Evolutionary conservation across 345 rosid genomes (phyloP).

Genomic region (Corchorus capsularis): DNA sequence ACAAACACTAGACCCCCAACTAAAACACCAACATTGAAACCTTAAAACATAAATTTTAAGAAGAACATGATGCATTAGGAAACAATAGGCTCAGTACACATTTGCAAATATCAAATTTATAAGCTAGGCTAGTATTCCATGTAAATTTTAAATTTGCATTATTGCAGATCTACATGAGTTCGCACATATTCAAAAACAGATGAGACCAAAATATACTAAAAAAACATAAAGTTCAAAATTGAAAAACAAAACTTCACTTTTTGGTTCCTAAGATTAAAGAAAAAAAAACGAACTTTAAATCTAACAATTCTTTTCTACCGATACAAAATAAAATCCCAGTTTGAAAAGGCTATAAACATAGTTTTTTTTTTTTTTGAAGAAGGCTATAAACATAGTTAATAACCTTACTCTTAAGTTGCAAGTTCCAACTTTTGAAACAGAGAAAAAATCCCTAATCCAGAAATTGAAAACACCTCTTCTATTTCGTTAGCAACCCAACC

Average conservation of each 20-base stretch:
- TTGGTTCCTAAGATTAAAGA: too few relatives aligned
- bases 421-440: background rate
- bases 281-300: background rate
- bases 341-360: background rate
- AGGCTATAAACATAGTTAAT: background rate
- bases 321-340: background rate
- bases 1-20: background rate
- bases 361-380: background rate
- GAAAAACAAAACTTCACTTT: background rate
- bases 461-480: conserved; percentile 1
- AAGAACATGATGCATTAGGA: background rate
- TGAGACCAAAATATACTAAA: too few relatives aligned
- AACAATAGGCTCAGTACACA: background rate
- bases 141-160: background rate
- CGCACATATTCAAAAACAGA: background rate
- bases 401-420: background rate
- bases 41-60: background rate
- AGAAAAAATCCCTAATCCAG: conserved; percentile 14
- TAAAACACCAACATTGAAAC: background rate
- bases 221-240: too few relatives aligned
- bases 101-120: background rate
- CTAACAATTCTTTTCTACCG: background rate
- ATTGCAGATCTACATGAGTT: conserved; percentile 19
- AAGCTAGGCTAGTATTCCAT: background rate
- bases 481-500: conserved; percentile 26